phyloP scores from a whole-genome alignment of 345 rosid genomes.

The Rhizophora apiculata region DNA sequence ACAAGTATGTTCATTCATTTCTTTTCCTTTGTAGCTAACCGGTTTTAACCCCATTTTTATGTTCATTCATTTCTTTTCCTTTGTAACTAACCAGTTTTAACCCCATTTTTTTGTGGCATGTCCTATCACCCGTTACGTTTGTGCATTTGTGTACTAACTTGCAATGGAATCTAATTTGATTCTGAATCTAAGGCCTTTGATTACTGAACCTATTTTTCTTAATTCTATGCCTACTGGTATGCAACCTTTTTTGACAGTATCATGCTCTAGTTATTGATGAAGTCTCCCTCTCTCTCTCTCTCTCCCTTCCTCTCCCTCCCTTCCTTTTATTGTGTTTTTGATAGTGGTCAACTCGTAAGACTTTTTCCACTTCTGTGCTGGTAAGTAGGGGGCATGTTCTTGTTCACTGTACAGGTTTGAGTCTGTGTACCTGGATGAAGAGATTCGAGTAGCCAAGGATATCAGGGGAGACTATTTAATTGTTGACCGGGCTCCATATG shows the following conservation, averaged over 20 bases:
- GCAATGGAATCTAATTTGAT: not conserved
- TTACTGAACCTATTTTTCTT: not conserved
- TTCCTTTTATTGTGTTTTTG: not conserved
- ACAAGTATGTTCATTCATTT: too few relatives aligned
- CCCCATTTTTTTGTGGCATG: too few relatives aligned
- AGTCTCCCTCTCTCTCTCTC: not conserved
- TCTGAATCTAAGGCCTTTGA: not conserved
- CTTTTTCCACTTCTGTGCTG: not conserved
- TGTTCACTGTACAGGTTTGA: slow-evolving; percentile 51
- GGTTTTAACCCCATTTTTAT: too few relatives aligned
- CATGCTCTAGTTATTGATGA: not conserved
- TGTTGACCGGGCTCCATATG: slow-evolving; percentile 61
- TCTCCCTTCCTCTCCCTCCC: not conserved
- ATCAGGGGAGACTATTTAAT: slow-evolving; percentile 70
- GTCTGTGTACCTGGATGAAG: slow-evolving; percentile 55
- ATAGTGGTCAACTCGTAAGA: too few relatives aligned
- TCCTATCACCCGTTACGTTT: too few relatives aligned
- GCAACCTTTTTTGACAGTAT: not conserved
- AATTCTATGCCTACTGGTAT: not conserved
- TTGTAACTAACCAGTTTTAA: too few relatives aligned
- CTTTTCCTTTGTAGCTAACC: too few relatives aligned
- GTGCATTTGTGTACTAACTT: not conserved
- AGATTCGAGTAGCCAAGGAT: slow-evolving; percentile 75
- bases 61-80: too few relatives aligned
- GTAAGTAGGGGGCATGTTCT: not conserved